Conservation (phyloP, 225 moss, liverwort and hornwort genomes). For the Sphagnum contortum region DNA sequence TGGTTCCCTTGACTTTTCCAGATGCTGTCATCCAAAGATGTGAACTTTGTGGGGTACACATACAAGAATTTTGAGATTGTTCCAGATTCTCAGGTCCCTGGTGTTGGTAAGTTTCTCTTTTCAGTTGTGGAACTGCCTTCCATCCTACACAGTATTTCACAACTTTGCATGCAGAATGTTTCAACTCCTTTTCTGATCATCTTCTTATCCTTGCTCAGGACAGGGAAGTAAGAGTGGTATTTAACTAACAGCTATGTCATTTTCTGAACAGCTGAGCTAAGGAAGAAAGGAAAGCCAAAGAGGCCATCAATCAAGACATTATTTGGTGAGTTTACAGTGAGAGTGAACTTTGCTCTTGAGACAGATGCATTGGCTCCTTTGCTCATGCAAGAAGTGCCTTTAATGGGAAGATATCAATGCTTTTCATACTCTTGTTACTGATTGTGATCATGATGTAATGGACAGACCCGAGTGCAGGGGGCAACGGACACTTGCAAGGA, state of each 20-base stretch:
- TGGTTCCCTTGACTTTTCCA: slow-evolving; percentile 16
- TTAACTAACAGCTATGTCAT: too few relatives aligned
- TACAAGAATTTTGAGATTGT: slow-evolving; percentile 99
- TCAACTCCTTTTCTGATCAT: too few relatives aligned
- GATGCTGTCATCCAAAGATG: slow-evolving; percentile 98
- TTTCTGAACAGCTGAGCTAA: slow-evolving; percentile 74
- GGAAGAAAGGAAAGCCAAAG: slow-evolving; percentile 89
- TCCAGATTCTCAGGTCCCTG: slow-evolving; percentile 83
- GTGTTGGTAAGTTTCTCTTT: slow-evolving; percentile 51
- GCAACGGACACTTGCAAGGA: slow-evolving; percentile 55
- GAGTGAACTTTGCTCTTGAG: too few relatives aligned
- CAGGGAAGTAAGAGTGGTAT: too few relatives aligned
- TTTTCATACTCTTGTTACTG: background rate
- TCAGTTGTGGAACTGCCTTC: too few relatives aligned
- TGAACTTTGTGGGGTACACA: slow-evolving; percentile 96
- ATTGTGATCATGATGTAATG: background rate
- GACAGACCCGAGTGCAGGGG: slow-evolving; percentile 52
- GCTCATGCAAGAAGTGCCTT: too few relatives aligned
- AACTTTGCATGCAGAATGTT: too few relatives aligned
- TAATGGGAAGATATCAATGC: too few relatives aligned
- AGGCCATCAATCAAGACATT: slow-evolving; percentile 95
- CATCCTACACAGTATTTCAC: too few relatives aligned
- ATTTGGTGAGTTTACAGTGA: slow-evolving; percentile 49
- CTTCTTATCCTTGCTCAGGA: too few relatives aligned
- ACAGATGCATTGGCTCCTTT: too few relatives aligned